Evolutionary conservation across 2,329 filamentous ascomycete species (phyloP).

Genomic region (Diaporthe citrichinensis): DNA sequence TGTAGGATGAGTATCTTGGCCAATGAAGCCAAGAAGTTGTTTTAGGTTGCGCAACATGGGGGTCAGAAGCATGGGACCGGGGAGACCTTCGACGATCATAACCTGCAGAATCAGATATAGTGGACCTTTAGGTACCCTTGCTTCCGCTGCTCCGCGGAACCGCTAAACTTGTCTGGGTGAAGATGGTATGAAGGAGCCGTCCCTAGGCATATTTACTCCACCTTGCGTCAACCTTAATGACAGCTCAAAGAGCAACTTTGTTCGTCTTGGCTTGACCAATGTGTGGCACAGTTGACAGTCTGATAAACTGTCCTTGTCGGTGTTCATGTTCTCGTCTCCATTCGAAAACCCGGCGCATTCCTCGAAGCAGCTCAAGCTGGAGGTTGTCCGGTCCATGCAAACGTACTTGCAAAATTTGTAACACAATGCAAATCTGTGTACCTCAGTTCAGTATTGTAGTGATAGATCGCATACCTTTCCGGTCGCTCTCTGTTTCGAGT

Average conservation of each 20-base stretch:
- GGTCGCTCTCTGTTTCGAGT: not conserved
- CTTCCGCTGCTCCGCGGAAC: slow-evolving; percentile 1
- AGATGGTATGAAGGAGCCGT: not conserved
- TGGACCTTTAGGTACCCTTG: not conserved
- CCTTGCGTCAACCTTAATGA: not conserved
- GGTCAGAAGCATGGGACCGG: not conserved
- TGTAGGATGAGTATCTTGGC: not conserved
- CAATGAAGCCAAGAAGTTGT: not conserved
- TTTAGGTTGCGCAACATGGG: no score
- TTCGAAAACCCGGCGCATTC: not conserved
- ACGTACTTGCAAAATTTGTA: not conserved
- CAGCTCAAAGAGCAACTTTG: not conserved
- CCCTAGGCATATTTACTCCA: not conserved
- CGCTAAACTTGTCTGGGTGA: not conserved
- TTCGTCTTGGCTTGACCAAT: not conserved
- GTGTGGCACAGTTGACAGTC: not conserved
- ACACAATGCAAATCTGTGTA: not conserved
- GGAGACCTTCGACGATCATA: not conserved
- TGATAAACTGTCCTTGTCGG: not conserved
- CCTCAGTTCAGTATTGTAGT: not conserved
- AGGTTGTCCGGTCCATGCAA: not conserved
- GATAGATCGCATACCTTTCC: not conserved
- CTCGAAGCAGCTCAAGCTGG: not conserved
- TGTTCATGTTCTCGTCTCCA: not conserved
- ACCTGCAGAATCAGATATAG: not conserved